Evolutionary conservation across 2,329 filamentous ascomycete species (phyloP).

Genomic region (Clarireedia monteithiana): DNA sequence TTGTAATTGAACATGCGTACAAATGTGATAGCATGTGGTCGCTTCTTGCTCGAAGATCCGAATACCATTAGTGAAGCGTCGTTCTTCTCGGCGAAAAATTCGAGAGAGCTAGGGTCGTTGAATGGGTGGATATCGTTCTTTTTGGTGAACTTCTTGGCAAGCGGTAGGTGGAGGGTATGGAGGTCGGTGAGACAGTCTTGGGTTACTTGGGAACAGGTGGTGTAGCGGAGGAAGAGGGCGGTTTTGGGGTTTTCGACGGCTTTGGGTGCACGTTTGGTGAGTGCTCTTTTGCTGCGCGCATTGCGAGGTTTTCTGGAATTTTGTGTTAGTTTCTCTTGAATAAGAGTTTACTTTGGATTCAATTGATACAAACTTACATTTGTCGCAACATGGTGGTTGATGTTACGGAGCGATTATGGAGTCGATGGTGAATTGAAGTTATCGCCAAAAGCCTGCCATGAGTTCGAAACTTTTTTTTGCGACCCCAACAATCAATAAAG

Average conservation of each 20-base stretch:
- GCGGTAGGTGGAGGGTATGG: constrained; percentile 73
- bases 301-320: constrained; percentile 56
- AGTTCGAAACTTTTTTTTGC: constrained; percentile 10
- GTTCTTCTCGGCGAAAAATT: constrained; percentile 97
- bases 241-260: constrained; percentile 82
- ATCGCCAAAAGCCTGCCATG: constrained; percentile 11
- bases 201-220: constrained; percentile 72
- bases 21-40: constrained; percentile 83
- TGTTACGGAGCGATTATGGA: constrained; percentile 11
- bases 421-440: constrained; percentile 7
- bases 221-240: constrained; percentile 82
- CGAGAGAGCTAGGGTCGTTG: constrained; percentile 77
- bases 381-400: constrained; percentile 29
- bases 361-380: constrained; percentile 21
- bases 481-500: constrained; percentile 16
- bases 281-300: constrained; percentile 87
- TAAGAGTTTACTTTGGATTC: background rate
- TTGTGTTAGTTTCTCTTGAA: background rate
- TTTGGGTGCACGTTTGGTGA: constrained; percentile 90
- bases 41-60: constrained; percentile 82
- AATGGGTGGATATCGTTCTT: constrained; percentile 96
- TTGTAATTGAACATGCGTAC: constrained; percentile 78
- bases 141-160: constrained; percentile 88
- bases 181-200: constrained; percentile 82
- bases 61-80: constrained; percentile 82